These are phyloP conservation scores for Peronospora tabacina DNA, from an alignment of 352 stramenopile species.

Conservation along the genomic window DNA sequence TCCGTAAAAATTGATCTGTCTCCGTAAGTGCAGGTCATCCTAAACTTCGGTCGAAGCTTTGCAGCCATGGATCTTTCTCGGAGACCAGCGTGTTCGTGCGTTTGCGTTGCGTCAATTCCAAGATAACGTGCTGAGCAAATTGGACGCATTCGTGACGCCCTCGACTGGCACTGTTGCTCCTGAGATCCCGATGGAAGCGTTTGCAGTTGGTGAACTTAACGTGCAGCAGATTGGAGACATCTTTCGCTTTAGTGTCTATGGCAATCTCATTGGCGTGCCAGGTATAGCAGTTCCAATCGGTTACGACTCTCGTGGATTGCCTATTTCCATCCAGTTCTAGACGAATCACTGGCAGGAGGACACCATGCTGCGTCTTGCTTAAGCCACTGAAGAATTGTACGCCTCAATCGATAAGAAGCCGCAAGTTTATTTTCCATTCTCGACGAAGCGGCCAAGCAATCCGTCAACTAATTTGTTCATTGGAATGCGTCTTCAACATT, in stretches of 20 bases:
- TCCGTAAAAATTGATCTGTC: too few species aligned
- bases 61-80: conserved; percentile 74
- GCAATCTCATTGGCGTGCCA: conserved; percentile 84
- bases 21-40: conserved; percentile 64
- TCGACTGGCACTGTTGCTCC: conserved; percentile 70
- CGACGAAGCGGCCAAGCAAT: conserved; percentile 33
- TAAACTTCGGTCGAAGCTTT: conserved; percentile 62
- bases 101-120: conserved; percentile 75
- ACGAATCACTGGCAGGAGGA: conserved; percentile 70
- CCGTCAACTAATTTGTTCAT: conserved; percentile 7
- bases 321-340: conserved; percentile 77
- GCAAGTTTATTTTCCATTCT: conserved; percentile 65
- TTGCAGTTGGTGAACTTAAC: conserved; percentile 50
- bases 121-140: conserved; percentile 62
- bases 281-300: conserved; percentile 68
- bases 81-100: conserved; percentile 73
- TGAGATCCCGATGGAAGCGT: conserved; percentile 43
- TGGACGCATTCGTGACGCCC: conserved; percentile 87
- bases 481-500: conserved; percentile 5
- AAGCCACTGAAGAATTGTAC: conserved; percentile 40
- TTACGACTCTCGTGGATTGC: conserved; percentile 50
- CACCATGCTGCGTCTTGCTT: conserved; percentile 57
- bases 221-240: conserved; percentile 44
- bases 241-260: conserved; percentile 82
- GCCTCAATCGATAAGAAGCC: conserved; percentile 36